Conservation (phyloP, 1,139 yeast species). For the Pichia sp. region DNA sequence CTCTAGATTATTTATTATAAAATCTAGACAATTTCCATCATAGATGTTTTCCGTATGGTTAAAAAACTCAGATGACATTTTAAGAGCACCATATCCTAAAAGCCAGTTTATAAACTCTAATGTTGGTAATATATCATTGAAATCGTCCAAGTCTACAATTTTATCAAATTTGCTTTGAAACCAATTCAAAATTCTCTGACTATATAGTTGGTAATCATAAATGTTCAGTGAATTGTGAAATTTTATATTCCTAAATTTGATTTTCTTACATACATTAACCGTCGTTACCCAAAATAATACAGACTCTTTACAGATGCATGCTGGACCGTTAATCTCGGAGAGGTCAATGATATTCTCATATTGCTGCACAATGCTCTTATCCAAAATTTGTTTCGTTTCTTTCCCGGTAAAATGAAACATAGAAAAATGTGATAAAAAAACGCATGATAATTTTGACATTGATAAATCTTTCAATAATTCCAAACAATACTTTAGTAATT, state of each 20-base stretch:
- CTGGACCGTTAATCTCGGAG: conserved; percentile 58
- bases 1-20: conserved; percentile 35
- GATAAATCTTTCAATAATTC: conserved; percentile 38
- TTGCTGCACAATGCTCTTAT: conserved; percentile 38
- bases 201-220: conserved; percentile 15
- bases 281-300: conserved; percentile 49
- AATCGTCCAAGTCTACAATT: conserved; percentile 8
- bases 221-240: conserved; percentile 13
- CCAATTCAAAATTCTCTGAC: conserved; percentile 42
- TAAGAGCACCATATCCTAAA: conserved; percentile 25
- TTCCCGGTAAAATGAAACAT: conserved; percentile 5
- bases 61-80: neutral
- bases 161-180: conserved; percentile 38
- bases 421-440: conserved; percentile 20
- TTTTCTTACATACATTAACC: conserved; percentile 33
- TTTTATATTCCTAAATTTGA: conserved; percentile 26
- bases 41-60: conserved; percentile 6
- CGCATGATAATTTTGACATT: conserved; percentile 30
- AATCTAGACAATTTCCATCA: conserved; percentile 6
- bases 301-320: conserved; percentile 38
- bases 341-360: conserved; percentile 45
- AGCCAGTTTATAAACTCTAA: conserved; percentile 42
- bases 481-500: conserved; percentile 37
- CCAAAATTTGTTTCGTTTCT: conserved; percentile 20
- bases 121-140: conserved; percentile 25